Conservation (phyloP, 2,329 filamentous ascomycete genomes). For the Paecilomyces sp. region DNA sequence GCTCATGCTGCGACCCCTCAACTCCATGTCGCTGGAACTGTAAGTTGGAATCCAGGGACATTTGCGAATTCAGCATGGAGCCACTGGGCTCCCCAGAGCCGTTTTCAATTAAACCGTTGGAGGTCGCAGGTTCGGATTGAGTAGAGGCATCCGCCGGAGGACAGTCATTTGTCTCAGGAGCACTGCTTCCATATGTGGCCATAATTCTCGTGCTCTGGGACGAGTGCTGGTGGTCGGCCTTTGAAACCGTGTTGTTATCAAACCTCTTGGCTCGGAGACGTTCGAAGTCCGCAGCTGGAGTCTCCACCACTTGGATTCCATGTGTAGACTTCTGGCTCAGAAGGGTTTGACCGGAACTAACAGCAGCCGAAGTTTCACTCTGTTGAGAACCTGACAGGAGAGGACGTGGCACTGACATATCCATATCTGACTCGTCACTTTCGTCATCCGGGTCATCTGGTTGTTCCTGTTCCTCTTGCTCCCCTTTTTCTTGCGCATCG, state of each 20-base stretch:
- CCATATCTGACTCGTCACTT: slow-evolving; percentile 29
- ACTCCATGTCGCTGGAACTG: neutral
- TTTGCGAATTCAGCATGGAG: neutral
- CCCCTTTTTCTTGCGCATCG: slow-evolving; percentile 2
- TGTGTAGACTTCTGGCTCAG: slow-evolving; percentile 7
- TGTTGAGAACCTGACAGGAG: slow-evolving; percentile 17
- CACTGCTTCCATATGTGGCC: slow-evolving; percentile 24
- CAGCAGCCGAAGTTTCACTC: slow-evolving; percentile 10
- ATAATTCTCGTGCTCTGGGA: slow-evolving; percentile 18
- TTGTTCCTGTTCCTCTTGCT: neutral
- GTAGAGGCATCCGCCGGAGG: neutral
- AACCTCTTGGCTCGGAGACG: slow-evolving; percentile 1
- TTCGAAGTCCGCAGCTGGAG: slow-evolving; percentile 13
- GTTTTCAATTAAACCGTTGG: neutral
- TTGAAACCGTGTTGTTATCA: neutral
- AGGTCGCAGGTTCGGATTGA: neutral
- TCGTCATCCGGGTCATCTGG: slow-evolving; percentile 6
- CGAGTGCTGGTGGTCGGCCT: slow-evolving; percentile 8
- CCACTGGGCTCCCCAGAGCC: neutral
- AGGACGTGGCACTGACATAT: slow-evolving; percentile 24
- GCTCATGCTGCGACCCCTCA: neutral
- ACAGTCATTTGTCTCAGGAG: slow-evolving; percentile 8
- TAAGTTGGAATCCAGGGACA: neutral
- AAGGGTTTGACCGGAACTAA: slow-evolving; percentile 15
- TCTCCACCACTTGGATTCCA: slow-evolving; percentile 26